A percentile compares a stretch with the other conserved stretches of the same genome.
phyloP scores from a whole-genome alignment of 1,139 yeast genomes.

The Meyerozyma athensensis region DNA sequence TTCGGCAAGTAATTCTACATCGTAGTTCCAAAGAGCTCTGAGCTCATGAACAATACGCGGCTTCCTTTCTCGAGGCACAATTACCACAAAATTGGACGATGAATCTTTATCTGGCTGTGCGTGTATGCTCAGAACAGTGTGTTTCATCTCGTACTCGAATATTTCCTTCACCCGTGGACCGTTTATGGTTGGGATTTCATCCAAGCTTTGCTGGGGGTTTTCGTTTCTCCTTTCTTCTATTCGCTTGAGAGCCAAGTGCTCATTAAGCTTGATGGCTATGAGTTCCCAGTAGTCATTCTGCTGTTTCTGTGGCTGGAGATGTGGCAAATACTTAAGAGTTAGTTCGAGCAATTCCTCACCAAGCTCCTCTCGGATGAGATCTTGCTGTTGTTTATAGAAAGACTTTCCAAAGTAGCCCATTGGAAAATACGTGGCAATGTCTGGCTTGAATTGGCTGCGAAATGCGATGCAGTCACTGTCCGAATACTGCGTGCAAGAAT shows the following conservation, averaged over 20 bases:
- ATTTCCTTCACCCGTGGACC: slow-evolving; percentile 26
- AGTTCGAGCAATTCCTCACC: slow-evolving; percentile 27
- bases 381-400: slow-evolving; percentile 26
- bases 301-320: slow-evolving; percentile 23
- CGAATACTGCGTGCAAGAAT: no score
- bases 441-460: no score
- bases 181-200: slow-evolving; percentile 26
- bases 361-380: slow-evolving; percentile 21
- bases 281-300: slow-evolving; percentile 34
- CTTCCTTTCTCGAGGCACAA: neutral
- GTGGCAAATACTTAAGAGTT: slow-evolving; percentile 30
- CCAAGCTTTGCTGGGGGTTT: slow-evolving; percentile 14
- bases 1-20: neutral
- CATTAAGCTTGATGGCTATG: slow-evolving; percentile 26
- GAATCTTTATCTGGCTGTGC: neutral
- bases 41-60: neutral
- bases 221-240: slow-evolving; percentile 12
- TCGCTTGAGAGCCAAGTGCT: neutral
- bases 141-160: slow-evolving; percentile 17
- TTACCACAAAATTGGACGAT: neutral
- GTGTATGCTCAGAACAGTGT: slow-evolving; percentile 9
- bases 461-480: no score
- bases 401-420: slow-evolving; percentile 12
- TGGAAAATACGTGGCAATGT: no score
- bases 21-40: neutral